Base-by-base conservation (phyloP, 106 monocot species). In the Apostasia ramifera region DNA sequence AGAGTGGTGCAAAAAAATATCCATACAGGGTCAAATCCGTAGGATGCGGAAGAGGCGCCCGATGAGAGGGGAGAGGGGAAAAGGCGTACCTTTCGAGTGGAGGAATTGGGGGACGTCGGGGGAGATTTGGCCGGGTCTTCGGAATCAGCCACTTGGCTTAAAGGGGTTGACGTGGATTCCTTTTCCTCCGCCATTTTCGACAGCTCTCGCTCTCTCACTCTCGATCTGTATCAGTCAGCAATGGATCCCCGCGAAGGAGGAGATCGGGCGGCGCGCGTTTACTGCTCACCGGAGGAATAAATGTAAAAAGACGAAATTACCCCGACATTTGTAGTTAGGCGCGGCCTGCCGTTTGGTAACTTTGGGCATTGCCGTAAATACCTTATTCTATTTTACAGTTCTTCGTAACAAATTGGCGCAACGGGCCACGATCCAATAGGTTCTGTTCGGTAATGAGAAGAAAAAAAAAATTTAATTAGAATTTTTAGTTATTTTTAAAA, bases 111-210 rank as follows among this genome's bases (percentile, higher is more conserved):
- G 8, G 88, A 77, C 71, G 11, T 78, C 39, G 88, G 86, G 4
- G 86, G 80, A 14, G 86, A 66, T 73, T 95, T 95, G 48, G 68
- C 91, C n/a, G 95, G 91, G 66, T 95, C 95, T 63, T 95, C 95
- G 44, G 84, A 83, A 80, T 95, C 95, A n/a, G 43, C 83, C 11
- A 70, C 82, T 68, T 79, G 74, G 73, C 85, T 89, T 48, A 88
- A 58, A 12, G 84, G 84, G 12, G 77, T 59, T 62, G 81, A 81
- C 42, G 76, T 74, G 5, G 88, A 83, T 47, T 77, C 83, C 83
- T 82, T 79, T 66, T 81, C 83, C 43, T 83, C 80, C 80, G 78
- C 87, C 87, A 83, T 83, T 66, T 45, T 40, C 43, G 1, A 4
- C 8, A 48, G 57, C 75, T 68, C 40, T 63, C 60, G 6, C 66